Percentiles rank a stretch among this genome's conserved stretches.
These are phyloP conservation scores for Axilococcus clingmanii DNA, from an alignment of 139 green algal genomes.

Conservation along the genomic window DNA sequence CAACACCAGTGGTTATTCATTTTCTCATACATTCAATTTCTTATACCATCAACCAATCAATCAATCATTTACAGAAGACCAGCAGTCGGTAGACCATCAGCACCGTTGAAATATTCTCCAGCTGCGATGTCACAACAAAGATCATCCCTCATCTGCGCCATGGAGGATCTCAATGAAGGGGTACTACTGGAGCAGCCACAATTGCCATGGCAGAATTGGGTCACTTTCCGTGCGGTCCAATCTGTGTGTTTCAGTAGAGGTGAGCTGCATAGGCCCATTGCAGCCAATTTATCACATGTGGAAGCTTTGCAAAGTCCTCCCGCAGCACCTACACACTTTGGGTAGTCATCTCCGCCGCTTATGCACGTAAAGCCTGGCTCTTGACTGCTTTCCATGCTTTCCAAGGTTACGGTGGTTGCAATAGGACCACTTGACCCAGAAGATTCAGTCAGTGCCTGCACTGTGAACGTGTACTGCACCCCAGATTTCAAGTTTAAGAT, in stretches of 20 bases:
- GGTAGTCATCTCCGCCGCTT: too few species aligned
- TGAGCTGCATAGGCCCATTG: neutral
- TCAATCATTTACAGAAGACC: neutral
- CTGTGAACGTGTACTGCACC: too few species aligned
- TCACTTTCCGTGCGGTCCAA: constrained; percentile 1
- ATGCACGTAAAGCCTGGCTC: too few species aligned
- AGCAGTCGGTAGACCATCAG: neutral
- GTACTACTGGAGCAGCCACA: neutral
- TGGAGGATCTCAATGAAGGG: neutral
- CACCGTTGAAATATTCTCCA: constrained; percentile 3
- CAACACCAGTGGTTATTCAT: too few species aligned
- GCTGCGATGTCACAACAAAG: constrained; percentile 1
- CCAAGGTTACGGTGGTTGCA: too few species aligned
- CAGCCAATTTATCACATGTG: neutral
- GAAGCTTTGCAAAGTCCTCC: neutral
- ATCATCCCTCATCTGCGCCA: neutral
- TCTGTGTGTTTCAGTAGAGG: neutral
- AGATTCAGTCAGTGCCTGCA: too few species aligned
- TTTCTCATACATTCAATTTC: too few species aligned
- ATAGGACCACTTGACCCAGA: too few species aligned
- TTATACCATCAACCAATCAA: too few species aligned
- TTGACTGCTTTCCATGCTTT: too few species aligned
- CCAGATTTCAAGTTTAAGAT: too few species aligned
- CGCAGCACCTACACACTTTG: neutral
- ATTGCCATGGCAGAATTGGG: constrained; percentile 1